These are phyloP conservation scores for Penicillium hordei DNA, from an alignment of 2,329 filamentous ascomycete species.

Conservation along the genomic window DNA sequence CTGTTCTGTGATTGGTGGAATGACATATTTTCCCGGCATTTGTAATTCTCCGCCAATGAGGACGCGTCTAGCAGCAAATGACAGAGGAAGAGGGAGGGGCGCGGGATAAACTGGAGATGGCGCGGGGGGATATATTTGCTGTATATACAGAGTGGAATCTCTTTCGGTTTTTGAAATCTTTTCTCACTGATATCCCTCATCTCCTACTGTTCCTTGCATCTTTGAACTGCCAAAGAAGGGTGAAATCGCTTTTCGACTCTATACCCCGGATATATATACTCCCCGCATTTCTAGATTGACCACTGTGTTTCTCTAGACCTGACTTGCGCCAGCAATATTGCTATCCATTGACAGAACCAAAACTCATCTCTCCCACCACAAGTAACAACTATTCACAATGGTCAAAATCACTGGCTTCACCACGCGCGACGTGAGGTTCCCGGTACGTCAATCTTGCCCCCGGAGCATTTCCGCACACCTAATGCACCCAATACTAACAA, in stretches of 20 bases:
- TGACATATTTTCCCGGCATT: conserved; percentile 15
- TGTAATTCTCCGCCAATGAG: conserved; percentile 27
- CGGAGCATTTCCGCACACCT: neutral
- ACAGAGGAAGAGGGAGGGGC: conserved; percentile 15
- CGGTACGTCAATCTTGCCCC: conserved; percentile 41
- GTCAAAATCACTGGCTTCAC: conserved; percentile 71
- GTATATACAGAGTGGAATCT: conserved; percentile 21
- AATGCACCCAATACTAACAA: neutral
- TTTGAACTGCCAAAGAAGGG: neutral
- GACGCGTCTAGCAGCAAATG: neutral
- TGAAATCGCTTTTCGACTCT: neutral
- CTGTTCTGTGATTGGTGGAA: conserved; percentile 26
- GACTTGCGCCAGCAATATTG: neutral
- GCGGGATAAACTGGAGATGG: conserved; percentile 14
- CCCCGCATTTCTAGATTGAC: conserved; percentile 7
- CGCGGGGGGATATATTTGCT: conserved; percentile 20
- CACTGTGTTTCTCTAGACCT: conserved; percentile 2
- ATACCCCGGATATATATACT: conserved; percentile 1
- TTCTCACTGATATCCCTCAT: neutral
- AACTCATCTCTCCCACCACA: neutral
- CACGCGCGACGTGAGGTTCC: conserved; percentile 74
- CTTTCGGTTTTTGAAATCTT: conserved; percentile 4
- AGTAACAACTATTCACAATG: conserved; percentile 31
- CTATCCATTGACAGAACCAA: conserved; percentile 11
- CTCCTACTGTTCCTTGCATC: neutral